Percentiles rank a stretch among this genome's conserved stretches.
Conservation (phyloP, 352 stramenopile species). For the Phytophthora cactorum region DNA sequence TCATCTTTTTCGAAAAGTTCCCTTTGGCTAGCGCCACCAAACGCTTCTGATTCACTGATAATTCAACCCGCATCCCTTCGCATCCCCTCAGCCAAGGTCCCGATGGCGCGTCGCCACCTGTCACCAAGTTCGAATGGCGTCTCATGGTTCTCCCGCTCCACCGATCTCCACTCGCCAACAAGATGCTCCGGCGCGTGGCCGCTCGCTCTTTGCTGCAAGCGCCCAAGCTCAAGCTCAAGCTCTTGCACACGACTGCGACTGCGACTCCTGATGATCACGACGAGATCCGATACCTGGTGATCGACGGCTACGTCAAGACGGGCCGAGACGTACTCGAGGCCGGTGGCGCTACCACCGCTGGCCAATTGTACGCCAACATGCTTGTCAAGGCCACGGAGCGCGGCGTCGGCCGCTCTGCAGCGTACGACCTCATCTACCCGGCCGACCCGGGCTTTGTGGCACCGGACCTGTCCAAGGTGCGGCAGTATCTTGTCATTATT, state of each 20-base stretch:
- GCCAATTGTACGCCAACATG: conserved; percentile 76
- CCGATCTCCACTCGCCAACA: conserved; percentile 25
- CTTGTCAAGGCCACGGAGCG: conserved; percentile 58
- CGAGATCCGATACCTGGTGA: conserved; percentile 62
- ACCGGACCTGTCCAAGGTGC: conserved; percentile 59
- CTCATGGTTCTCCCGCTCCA: conserved; percentile 8
- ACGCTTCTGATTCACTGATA: conserved; percentile 21
- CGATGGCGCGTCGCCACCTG: conserved; percentile 12
- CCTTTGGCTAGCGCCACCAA: conserved; percentile 28
- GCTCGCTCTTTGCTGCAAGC: conserved; percentile 10
- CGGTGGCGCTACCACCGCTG: conserved; percentile 69
- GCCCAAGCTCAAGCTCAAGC: conserved; percentile 1
- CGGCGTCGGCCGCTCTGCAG: conserved; percentile 39
- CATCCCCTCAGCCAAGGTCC: conserved; percentile 3
- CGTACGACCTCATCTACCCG: conserved; percentile 70
- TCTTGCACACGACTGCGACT: conserved; percentile 20
- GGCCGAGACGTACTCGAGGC: conserved; percentile 65
- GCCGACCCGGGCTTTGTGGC: conserved; percentile 58
- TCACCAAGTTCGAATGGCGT: conserved; percentile 5
- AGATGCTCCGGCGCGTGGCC: conserved; percentile 28
- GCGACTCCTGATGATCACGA: background rate
- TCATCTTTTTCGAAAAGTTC: conserved; percentile 1
- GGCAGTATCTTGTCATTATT: background rate
- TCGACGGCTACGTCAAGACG: conserved; percentile 76
- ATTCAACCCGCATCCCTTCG: conserved; percentile 16